Base-by-base conservation (phyloP, 2,329 filamentous ascomycete species). In the Juglanconis sp. region DNA sequence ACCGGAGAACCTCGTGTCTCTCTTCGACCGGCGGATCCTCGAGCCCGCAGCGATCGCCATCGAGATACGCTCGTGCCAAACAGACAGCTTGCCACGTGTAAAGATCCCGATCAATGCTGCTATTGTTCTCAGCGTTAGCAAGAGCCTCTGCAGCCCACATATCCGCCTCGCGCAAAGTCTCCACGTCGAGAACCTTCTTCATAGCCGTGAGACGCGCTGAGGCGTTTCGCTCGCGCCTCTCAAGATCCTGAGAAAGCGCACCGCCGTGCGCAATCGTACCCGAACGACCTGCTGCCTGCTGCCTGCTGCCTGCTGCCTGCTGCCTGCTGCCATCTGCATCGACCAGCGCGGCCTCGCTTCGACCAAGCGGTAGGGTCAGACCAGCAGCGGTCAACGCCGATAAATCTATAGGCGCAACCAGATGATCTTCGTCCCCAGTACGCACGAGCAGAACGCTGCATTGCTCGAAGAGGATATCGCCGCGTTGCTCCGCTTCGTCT, bases 401-500 rank as follows among this genome's bases (percentile, higher is more conserved):
- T 17, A 55, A 55, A 40, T 55, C 53, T 24, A 55, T 13, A 24
- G 53, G 53, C 40, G 31, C 40, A 36, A n/a, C 46, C 13, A 55
- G 53, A 40, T 55, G 40, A 42, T 30, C 31, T 44, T 55, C 40
- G 35, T 55, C 53, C 30, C 53, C 53, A 15, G 40, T 47, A 36
- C 40, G 15, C 30, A 55, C 53, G 40, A 55, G 53, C 40, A 55
- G 40, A 36, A 47, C 53, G n/a, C 53, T 55, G 53, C 40, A 47
- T 34, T 32, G 40, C 8, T 47, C 53, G 31, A 55, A 55, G 31
- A 46, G 40, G 15, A 35, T 47, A 24, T 55, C 31, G 30, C 40
- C n/a, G n/a, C n/a, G 24, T 30, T 11, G 13, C 24, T 55, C 40
- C 13, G 53, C 40, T 36, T 47, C 15, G 40, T 46, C 30, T 54